Evolutionary conservation across 2,329 filamentous ascomycete genomes (phyloP), one percentile per base, ranked within the genome.

Genomic region (Onygena corvina): DNA sequence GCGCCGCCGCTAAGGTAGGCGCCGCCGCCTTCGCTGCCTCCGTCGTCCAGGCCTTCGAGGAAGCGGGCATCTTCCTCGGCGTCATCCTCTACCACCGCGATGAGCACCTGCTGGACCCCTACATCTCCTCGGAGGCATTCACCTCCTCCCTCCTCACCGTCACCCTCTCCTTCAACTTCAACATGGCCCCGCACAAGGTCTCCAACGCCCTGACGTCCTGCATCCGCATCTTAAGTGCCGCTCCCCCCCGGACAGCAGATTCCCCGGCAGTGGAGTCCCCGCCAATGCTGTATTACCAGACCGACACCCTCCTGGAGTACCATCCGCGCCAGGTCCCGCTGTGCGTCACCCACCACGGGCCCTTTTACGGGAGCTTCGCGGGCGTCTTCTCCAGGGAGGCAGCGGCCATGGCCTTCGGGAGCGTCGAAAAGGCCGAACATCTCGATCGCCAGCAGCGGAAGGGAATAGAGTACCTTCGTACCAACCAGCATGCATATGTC

Each of bases 371-470:
- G 18, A 42, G 38, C 21, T 42, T 42, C 16, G 38, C 38, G 9
- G 16, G 12, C 4, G 16, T 42, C 11, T 42, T 42, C 38, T 42
- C 38, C 38, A 42, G 27, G 38, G 38, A 42, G 11, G 38, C 38
- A 8, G 38, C 38, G 4, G 38, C 38, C 11, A 4, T 42, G 23
- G 38, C 38, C 1, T 42, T 42, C 12, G 38, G 38, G 8, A 42
- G 38, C 21, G 27, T 42, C 21, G 38, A 42, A 14, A 42, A 42
- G 38, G 38, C 38, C n/a, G 38, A 42, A 23, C 38, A 42, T n/a
- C 12, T 42, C 5, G 38, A 42, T 14, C 6, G 38, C n/a, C 38
- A 42, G 23, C 38, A 42, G 27, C n/a, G 23, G 12, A 42, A 42
- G 38, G 38, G 38, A 27, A 42, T 42, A 9, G 38, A 42, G 23